Evolutionary conservation across 164 flowering plant species (phyloP), one percentile per base, ranked within the genome.

Genomic region (Dillenia suffruticosa): DNA sequence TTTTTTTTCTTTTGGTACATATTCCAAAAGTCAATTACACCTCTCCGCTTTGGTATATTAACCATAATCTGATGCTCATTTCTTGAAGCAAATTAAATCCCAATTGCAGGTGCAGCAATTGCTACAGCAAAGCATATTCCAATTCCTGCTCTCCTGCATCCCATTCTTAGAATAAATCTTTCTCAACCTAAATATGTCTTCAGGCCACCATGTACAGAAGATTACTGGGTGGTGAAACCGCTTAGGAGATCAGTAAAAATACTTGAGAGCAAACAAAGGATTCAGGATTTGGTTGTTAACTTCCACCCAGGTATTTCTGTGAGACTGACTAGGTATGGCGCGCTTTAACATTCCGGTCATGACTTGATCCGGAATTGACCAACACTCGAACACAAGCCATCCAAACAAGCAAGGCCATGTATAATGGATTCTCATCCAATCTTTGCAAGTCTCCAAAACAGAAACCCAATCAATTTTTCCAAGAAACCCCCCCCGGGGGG

Each of bases 181-280:
- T 63, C 95, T 74, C 11, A 94, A 89, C 63, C 17, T 79, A n/a
- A 80, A 57, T 45, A 94, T 69, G 60, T 91, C 98, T 7, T 79
- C 78, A 9, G 78, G 82, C 32, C 60, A 79, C 97, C 97, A 94
- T 66, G 87, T 78, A 46, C 80, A 74, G 7, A 94, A 75, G 54
- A 94, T 84, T 10, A 77, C 82, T 45, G 89, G 82, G 72, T 94
- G 92, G 70, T 89, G 70, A 57, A 86, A 70, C 44, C 98, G 77
- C 71, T 85, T 75, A 5, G 98, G 98, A 55, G 91, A 97, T 46
- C 84, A 87, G 73, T 94, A 94, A 26, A 94, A 68, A 67, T 91
- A 89, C 94, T 89, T 91, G 40, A 94, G 93, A 47, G 97, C 86
- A 66, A 94, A 94, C 14, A 94, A 75, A 9, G 96, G 96, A 77